Base-by-base conservation (phyloP, 257 asterid species). In the Scutellaria baicalensis region DNA sequence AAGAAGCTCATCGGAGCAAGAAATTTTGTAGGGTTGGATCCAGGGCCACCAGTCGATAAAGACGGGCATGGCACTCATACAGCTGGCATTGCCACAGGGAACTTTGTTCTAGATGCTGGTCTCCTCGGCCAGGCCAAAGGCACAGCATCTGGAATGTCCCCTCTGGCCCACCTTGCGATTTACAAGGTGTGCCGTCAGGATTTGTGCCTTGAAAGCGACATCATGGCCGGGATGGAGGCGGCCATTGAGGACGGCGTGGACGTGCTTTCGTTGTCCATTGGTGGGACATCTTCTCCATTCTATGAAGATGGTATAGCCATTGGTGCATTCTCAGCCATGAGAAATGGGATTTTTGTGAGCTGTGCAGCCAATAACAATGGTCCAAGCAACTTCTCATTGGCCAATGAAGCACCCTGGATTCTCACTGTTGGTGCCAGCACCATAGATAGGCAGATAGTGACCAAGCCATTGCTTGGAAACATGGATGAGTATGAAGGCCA, bases 1-100 rank as follows among this genome's bases (percentile, higher is more conserved):
- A 82, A 82, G 59, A 82, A 84, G 60, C 77, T 84, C 11, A 79
- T 82, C 6, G 89, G 87, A 14, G 89, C 84, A 0, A 77, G 89
- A 38, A 67, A 71, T 11, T 79, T 82, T 11, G 51, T 72, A 13
- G 9, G 77, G 9, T 1, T 1, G 9, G 27, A 6, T 7, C 43
- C 59, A 3, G 70, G 43, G 27, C 76, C 64, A 3, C 79, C 87
- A 0, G 23, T 62, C 8, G 90, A 84, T 61, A 42, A 17, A 0
- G 68, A 58, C 1, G 87, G 84, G 1, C 84, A 82, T 35, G 87
- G 84, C 0, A 79, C 84, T 0, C 87, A 82, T 55, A 80, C 82
- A 9, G 60, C 84, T 5, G 20, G 81, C 66, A 82, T 78, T 0
- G 82, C 84, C 3, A 83, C 73, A 5, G 87, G 87, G 40, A 77